These are phyloP conservation scores for Casuarina equisetifolia DNA, from an alignment of 306 rosid species.

Conservation along the genomic window DNA sequence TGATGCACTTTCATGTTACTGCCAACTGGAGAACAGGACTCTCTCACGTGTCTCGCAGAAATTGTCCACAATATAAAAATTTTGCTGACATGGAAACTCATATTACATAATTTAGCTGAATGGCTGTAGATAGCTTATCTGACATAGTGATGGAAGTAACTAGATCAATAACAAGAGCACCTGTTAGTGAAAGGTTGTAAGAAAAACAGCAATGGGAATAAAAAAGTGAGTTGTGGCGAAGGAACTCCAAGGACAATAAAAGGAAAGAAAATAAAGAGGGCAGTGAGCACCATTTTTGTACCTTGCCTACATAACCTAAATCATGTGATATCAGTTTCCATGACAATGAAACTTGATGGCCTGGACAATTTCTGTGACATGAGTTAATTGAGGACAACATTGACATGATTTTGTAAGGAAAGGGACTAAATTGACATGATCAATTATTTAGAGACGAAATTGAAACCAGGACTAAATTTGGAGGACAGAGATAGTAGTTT, in stretches of 20 bases:
- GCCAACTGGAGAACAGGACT: neutral
- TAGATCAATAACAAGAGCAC: no score
- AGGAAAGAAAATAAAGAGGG: no score
- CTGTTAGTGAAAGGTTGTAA: no score
- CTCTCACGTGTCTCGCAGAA: neutral
- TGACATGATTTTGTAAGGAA: neutral
- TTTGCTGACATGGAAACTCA: neutral
- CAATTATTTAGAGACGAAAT: neutral
- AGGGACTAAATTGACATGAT: neutral
- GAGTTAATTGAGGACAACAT: neutral
- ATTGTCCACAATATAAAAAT: neutral
- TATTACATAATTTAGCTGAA: neutral
- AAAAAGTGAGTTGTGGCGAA: no score
- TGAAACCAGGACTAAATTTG: neutral
- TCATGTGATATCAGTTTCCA: neutral
- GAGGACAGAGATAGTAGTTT: neutral
- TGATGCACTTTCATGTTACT: neutral
- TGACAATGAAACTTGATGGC: neutral
- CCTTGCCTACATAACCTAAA: neutral
- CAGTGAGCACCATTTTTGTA: no score
- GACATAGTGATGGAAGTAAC: no score
- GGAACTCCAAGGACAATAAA: no score
- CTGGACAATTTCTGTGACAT: neutral
- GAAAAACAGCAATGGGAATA: no score
- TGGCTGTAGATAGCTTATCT: neutral